A percentile compares a stretch with the other conserved stretches of the same genome.
phyloP scores from a whole-genome alignment of 106 monocot species.

The Narthecium ossifragum region DNA sequence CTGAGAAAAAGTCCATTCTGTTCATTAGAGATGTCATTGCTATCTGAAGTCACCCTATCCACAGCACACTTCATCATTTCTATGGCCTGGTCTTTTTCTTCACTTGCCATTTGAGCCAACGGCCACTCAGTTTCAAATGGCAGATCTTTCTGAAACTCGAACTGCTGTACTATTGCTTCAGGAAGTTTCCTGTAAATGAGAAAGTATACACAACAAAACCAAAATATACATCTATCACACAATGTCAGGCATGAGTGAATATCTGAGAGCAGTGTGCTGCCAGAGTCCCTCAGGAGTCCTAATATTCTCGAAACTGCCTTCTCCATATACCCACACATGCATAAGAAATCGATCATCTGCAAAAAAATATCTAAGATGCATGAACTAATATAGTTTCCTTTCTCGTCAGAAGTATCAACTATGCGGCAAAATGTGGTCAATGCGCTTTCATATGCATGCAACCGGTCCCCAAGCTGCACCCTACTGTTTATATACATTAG shows the following conservation, averaged over 20 bases:
- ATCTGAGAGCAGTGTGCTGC: constrained; percentile 25
- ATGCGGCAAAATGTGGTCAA: constrained; percentile 40
- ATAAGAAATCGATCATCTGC: constrained; percentile 80
- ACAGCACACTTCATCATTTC: constrained; percentile 43
- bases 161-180: constrained; percentile 36
- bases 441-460: constrained; percentile 62
- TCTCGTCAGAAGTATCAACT: constrained; percentile 9
- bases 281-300: constrained; percentile 17
- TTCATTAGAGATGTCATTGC: constrained; percentile 9
- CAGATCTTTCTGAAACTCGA: constrained; percentile 65
- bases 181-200: constrained; percentile 67
- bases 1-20: constrained; percentile 21
- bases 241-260: constrained; percentile 43
- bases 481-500: constrained; percentile 89
- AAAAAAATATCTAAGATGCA: constrained; percentile 77
- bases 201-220: constrained; percentile 65
- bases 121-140: constrained; percentile 63
- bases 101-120: constrained; percentile 16
- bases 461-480: constrained; percentile 35
- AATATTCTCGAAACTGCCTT: constrained; percentile 37
- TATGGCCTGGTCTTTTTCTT: constrained; percentile 25
- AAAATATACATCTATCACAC: constrained; percentile 75
- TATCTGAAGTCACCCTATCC: constrained; percentile 18
- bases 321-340: constrained; percentile 59
- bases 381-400: constrained; percentile 43